Conservation (phyloP, 371 early-diverging fungal species). For the Lichtheimia hyalospora region DNA sequence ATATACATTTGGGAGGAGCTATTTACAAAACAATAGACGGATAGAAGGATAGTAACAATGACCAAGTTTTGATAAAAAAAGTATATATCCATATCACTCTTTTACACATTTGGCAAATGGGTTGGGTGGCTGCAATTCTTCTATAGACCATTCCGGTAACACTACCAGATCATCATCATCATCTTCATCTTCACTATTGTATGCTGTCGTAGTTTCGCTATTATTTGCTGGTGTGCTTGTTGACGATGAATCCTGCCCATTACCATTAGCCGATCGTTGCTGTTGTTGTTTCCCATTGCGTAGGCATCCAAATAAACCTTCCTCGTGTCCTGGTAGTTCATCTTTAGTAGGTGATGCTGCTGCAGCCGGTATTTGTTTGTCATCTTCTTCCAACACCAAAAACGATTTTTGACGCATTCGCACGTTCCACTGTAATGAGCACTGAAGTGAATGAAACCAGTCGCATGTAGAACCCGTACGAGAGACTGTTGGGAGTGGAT, state of each 20-base stretch:
- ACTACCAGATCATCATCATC: neutral
- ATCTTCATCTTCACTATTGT: neutral
- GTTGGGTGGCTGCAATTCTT: neutral
- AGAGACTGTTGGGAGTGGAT: slow-evolving; percentile 91
- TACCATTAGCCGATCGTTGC: too few relatives aligned
- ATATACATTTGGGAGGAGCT: neutral
- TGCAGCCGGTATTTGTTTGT: too few relatives aligned
- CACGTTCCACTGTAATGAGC: slow-evolving; percentile 84
- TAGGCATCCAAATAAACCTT: slow-evolving; percentile 1
- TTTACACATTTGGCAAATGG: too few relatives aligned
- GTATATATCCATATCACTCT: too few relatives aligned
- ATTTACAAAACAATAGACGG: neutral
- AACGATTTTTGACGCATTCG: slow-evolving; percentile 59
- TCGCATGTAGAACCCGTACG: slow-evolving; percentile 68
- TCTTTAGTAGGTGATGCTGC: too few relatives aligned
- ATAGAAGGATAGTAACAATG: too few relatives aligned
- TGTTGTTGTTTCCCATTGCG: neutral
- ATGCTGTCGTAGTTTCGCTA: neutral
- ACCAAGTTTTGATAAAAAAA: too few relatives aligned
- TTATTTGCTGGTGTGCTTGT: neutral
- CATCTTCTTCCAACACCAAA: slow-evolving; percentile 6
- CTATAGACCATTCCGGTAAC: neutral
- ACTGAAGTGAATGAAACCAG: slow-evolving; percentile 79
- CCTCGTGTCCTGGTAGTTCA: neutral
- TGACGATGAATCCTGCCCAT: too few relatives aligned